phyloP scores from a whole-genome alignment of 2,329 filamentous ascomycete genomes.

The Ophiostoma novo-ulmi region DNA sequence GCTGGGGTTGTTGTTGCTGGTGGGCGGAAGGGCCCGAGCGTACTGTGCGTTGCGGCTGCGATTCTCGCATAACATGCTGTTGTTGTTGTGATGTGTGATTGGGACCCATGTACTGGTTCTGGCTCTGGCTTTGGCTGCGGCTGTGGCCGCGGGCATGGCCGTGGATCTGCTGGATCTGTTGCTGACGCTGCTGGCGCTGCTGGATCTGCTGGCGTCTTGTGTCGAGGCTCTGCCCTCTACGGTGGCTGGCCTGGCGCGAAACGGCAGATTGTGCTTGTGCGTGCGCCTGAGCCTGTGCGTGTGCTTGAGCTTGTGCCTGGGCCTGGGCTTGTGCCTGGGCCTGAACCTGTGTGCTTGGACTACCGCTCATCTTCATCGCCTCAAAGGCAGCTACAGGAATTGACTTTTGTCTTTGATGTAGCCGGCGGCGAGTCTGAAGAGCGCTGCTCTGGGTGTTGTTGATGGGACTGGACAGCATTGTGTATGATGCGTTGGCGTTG shows the following conservation, averaged over 20 bases:
- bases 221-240: constrained; percentile 81
- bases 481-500: constrained; percentile 24
- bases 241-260: constrained; percentile 51
- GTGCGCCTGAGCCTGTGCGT: constrained; percentile 28
- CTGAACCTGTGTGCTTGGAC: constrained; percentile 39
- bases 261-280: constrained; percentile 39
- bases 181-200: constrained; percentile 29
- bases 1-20: constrained; percentile 26
- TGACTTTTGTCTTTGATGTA: constrained; percentile 83
- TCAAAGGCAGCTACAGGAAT: constrained; percentile 69
- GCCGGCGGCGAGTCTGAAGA: constrained; percentile 66
- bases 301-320: constrained; percentile 18
- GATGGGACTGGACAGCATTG: constrained; percentile 43
- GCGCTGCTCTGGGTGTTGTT: constrained; percentile 47
- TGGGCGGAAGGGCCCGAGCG: constrained; percentile 57
- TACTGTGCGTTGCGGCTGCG: constrained; percentile 80
- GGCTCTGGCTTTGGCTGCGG: constrained; percentile 22
- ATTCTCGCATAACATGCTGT: constrained; percentile 78
- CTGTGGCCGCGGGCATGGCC: constrained; percentile 33
- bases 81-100: constrained; percentile 42
- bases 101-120: constrained; percentile 41
- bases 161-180: constrained; percentile 27
- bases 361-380: constrained; percentile 57
- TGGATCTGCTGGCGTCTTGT: constrained; percentile 56
- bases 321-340: constrained; percentile 13